Percentiles rank a stretch among this genome's conserved stretches.
phyloP scores from a whole-genome alignment of 352 stramenopile species.

The Globisporangium nodosum region DNA sequence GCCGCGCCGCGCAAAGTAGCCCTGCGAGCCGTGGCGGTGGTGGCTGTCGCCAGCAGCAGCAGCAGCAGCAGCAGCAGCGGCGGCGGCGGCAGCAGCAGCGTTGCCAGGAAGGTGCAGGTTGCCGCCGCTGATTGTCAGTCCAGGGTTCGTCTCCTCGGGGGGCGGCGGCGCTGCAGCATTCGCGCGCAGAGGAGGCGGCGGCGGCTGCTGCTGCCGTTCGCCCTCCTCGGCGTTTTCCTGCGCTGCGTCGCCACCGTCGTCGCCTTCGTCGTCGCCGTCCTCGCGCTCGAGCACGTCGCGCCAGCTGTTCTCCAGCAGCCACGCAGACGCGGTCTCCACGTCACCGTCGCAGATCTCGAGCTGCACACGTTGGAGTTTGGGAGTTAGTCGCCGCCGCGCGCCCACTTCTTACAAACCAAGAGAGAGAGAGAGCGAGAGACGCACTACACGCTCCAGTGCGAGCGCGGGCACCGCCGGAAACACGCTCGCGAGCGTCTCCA shows the following conservation, averaged over 20 bases:
- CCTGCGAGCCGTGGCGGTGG: neutral
- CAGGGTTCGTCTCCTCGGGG: neutral
- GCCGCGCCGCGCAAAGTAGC: neutral
- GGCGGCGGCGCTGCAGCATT: neutral
- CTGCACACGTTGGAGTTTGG: slow-evolving; percentile 14
- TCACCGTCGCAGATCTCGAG: slow-evolving; percentile 48
- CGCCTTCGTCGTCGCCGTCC: neutral
- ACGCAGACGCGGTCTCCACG: slow-evolving; percentile 46
- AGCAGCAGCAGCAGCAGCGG: neutral
- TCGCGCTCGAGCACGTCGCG: slow-evolving; percentile 28
- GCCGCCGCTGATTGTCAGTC: slow-evolving; percentile 8
- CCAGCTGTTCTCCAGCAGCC: slow-evolving; percentile 60
- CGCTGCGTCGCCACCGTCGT: neutral
- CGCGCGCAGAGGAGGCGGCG: neutral
- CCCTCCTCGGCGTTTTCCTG: neutral
- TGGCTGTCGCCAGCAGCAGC: no score
- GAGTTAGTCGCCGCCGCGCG: neutral
- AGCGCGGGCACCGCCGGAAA: slow-evolving; percentile 31
- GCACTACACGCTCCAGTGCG: slow-evolving; percentile 34
- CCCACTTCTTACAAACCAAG: neutral
- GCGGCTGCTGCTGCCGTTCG: neutral
- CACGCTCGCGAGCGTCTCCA: slow-evolving; percentile 14
- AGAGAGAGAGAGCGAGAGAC: slow-evolving; percentile 3
- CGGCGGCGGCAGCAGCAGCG: neutral
- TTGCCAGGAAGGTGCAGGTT: slow-evolving; percentile 4